Evolutionary conservation across 345 rosid species (phyloP).

Genomic region (Dipteronia dyeriana): DNA sequence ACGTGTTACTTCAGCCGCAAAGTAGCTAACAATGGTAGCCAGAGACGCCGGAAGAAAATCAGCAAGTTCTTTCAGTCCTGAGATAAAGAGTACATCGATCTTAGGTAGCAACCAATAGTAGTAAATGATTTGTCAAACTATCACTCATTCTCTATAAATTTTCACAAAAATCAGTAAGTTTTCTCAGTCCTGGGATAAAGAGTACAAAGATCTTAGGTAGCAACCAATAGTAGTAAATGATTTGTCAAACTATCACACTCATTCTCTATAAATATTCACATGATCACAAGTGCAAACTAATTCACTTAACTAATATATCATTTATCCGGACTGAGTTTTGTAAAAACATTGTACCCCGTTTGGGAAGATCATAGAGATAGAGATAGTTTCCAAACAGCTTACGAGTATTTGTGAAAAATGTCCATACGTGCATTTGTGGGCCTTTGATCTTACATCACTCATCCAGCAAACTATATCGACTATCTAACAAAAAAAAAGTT

Average conservation of each 20-base stretch:
- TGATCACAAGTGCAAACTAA: neutral
- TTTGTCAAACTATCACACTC: neutral
- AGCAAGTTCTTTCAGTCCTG: constrained; percentile 95
- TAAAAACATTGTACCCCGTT: too few relatives aligned
- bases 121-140: neutral
- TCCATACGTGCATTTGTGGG: neutral
- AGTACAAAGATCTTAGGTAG: constrained; percentile 14
- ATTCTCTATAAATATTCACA: neutral
- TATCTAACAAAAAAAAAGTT: neutral
- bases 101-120: constrained; percentile 11
- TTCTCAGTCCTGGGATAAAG: constrained; percentile 74
- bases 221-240: neutral
- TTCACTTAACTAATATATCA: neutral
- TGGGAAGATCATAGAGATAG: neutral
- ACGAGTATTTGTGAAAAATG: neutral
- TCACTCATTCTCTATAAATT: neutral
- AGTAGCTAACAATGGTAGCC: constrained; percentile 86
- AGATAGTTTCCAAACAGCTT: neutral
- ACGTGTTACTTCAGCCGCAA: constrained; percentile 92
- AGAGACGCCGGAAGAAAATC: constrained; percentile 94
- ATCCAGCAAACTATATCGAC: neutral
- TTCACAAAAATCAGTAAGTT: constrained; percentile 62
- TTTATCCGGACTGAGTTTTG: neutral
- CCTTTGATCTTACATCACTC: neutral
- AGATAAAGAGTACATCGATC: constrained; percentile 11